A percentile compares a stretch with the other conserved stretches of the same genome.
Evolutionary conservation across 345 rosid species (phyloP).

Genomic region (Carallia pectinifolia): DNA sequence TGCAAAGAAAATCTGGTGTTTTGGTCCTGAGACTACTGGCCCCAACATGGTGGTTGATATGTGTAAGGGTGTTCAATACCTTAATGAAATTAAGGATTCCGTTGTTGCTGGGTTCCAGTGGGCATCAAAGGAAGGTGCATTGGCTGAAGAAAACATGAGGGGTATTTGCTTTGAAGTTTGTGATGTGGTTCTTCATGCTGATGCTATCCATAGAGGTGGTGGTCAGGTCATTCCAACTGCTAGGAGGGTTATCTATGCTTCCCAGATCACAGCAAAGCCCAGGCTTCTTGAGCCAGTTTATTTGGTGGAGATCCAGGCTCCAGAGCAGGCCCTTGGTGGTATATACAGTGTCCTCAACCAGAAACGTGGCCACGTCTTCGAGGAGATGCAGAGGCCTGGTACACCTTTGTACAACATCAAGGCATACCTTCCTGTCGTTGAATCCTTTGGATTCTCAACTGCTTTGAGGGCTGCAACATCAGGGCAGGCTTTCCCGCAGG

Average conservation of each 20-base stretch:
- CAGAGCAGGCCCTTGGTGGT: conserved; percentile 81
- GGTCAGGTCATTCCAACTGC: conserved; percentile 87
- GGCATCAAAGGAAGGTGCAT: conserved; percentile 84
- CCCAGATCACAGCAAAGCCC: conserved; percentile 82
- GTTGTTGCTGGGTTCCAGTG: conserved; percentile 90
- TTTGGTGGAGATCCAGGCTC: conserved; percentile 86
- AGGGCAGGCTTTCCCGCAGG: conserved; percentile 83
- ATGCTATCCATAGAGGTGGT: conserved; percentile 89
- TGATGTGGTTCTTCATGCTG: conserved; percentile 81
- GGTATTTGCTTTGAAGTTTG: conserved; percentile 83
- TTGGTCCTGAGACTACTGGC: conserved; percentile 80
- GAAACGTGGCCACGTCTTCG: conserved; percentile 86
- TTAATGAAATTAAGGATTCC: conserved; percentile 84
- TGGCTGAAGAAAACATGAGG: conserved; percentile 80
- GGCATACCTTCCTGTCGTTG: conserved; percentile 74
- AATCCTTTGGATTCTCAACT: conserved; percentile 73
- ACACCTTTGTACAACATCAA: conserved; percentile 80
- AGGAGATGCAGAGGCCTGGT: conserved; percentile 85
- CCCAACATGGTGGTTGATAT: conserved; percentile 85
- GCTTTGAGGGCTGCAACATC: conserved; percentile 75
- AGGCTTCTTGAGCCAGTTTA: conserved; percentile 80
- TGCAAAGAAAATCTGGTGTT: conserved; percentile 86
- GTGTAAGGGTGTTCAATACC: conserved; percentile 92
- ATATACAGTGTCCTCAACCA: conserved; percentile 87
- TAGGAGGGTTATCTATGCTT: conserved; percentile 74